phyloP scores from a whole-genome alignment of 768 basidiomycete genomes.

The Kwoniella pini region DNA sequence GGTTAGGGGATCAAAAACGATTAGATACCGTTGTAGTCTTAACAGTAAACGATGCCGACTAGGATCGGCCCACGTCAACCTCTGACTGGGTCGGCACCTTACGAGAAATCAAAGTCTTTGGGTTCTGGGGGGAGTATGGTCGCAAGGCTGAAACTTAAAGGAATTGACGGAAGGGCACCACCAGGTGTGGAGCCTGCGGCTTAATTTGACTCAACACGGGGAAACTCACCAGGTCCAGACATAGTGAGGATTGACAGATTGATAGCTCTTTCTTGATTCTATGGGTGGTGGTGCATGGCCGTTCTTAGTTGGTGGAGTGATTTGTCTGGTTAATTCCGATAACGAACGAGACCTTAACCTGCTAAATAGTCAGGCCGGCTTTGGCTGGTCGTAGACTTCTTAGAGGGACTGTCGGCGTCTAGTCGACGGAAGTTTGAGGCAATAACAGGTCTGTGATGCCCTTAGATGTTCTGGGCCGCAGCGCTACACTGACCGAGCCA shows the following conservation, averaged over 20 bases:
- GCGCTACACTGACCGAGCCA: constrained; percentile 87
- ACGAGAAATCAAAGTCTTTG: constrained; percentile 87
- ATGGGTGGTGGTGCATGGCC: constrained; percentile 87
- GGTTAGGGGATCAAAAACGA: constrained; percentile 82
- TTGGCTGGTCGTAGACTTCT: constrained; percentile 75
- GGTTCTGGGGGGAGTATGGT: constrained; percentile 78
- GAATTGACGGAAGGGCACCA: constrained; percentile 83
- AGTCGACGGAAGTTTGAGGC: constrained; percentile 83
- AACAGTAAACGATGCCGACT: constrained; percentile 82
- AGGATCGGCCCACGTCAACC: constrained; percentile 70
- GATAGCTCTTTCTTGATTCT: constrained; percentile 82
- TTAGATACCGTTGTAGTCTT: constrained; percentile 82
- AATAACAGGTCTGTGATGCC: constrained; percentile 90
- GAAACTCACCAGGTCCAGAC: constrained; percentile 79
- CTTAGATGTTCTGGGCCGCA: constrained; percentile 88
- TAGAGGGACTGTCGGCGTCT: constrained; percentile 81
- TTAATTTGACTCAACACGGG: constrained; percentile 83
- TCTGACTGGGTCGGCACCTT: constrained; percentile 76
- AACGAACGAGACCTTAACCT: constrained; percentile 91
- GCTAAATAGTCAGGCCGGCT: constrained; percentile 83
- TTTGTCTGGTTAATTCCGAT: constrained; percentile 97
- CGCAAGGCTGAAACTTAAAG: constrained; percentile 77
- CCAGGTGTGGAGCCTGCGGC: constrained; percentile 76
- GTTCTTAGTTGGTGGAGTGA: constrained; percentile 87
- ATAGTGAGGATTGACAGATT: constrained; percentile 76